Conservation (phyloP, 106 monocot species). For the Platanthera zijinensis region DNA sequence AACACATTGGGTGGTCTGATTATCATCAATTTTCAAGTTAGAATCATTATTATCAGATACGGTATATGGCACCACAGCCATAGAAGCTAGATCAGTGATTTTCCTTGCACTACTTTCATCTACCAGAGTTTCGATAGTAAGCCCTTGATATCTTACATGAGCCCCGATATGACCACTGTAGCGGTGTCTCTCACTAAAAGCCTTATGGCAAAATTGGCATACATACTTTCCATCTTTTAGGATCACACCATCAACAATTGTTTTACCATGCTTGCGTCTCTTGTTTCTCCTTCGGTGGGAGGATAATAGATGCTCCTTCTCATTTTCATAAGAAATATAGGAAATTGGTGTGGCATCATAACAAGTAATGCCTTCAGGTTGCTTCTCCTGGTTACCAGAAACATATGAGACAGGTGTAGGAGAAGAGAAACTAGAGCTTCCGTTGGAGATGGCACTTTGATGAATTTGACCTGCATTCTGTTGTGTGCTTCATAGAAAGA, state of each 20-base stretch:
- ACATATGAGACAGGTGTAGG: slow-evolving; percentile 10
- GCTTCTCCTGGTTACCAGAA: slow-evolving; percentile 25
- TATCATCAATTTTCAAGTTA: slow-evolving; percentile 12
- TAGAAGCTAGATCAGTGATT: slow-evolving; percentile 6
- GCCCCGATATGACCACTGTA: slow-evolving; percentile 53
- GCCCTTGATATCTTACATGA: slow-evolving; percentile 50
- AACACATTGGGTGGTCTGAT: slow-evolving; percentile 15
- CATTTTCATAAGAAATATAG: slow-evolving; percentile 9
- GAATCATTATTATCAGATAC: slow-evolving; percentile 10
- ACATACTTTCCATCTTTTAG: slow-evolving; percentile 56
- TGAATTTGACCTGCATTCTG: slow-evolving; percentile 22
- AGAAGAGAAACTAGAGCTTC: slow-evolving; percentile 11
- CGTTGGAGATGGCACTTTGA: slow-evolving; percentile 14
- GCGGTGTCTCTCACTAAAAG: slow-evolving; percentile 39
- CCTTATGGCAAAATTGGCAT: slow-evolving; percentile 60
- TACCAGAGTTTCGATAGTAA: slow-evolving; percentile 18
- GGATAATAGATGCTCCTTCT: slow-evolving; percentile 8
- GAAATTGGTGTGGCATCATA: slow-evolving; percentile 9
- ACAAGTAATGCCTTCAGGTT: slow-evolving; percentile 18
- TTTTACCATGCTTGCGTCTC: slow-evolving; percentile 34
- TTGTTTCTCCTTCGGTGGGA: slow-evolving; percentile 32
- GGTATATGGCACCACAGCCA: slow-evolving; percentile 11
- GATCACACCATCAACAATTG: slow-evolving; percentile 39
- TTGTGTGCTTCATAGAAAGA: slow-evolving; percentile 17
- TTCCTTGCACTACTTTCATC: slow-evolving; percentile 8